Base-by-base conservation (phyloP, 177 flowering plant genomes). In the Vitis hybrid region DNA sequence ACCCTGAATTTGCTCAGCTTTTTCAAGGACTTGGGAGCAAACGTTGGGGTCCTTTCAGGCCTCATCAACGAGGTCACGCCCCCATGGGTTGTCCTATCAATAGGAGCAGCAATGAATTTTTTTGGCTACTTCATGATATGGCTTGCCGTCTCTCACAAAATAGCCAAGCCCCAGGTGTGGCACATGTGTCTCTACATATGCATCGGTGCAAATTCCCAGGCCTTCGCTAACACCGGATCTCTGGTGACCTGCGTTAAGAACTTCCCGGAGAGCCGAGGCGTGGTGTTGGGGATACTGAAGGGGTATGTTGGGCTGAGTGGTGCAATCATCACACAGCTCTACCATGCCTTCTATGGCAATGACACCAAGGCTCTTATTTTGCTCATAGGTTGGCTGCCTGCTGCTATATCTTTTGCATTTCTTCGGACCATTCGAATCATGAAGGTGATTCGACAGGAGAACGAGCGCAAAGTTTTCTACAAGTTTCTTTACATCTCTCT, bases 171-270 rank as follows among this genome's bases (percentile, higher is more conserved):
- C 2, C 60, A 67, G 1, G 78, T 86, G 0, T 86, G 89, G 89
- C 85, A 74, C 4, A 86, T 86, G 89, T 86, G 89, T 59, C 32
- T 81, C 2, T 86, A 84, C 76, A 84, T 86, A 1, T 84, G 87
- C 72, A 70, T 84, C 11, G 89, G 86, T 4, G 89, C 86, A 0
- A 86, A 86, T 64, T 86, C 87, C 4, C 86, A 81, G 64, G 52
- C 85, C 1, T 83, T 85, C 21, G 84, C 87, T 40, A 87, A 85
- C 80, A 87, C 90, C 2, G 88, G 88, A 1, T 74, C 88, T 1
- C 81, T 87, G 0, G 87, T 87, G 61, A 85, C 90, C 8, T 81
- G 83, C 62, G 87, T 86, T 14, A 83, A 82, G 73, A 86, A 84
- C 63, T 84, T 84, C 76, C 89, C 89, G 2, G 86, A 84, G 70